Conservation (phyloP, 768 basidiomycete species). For the Amanita molliuscula region DNA sequence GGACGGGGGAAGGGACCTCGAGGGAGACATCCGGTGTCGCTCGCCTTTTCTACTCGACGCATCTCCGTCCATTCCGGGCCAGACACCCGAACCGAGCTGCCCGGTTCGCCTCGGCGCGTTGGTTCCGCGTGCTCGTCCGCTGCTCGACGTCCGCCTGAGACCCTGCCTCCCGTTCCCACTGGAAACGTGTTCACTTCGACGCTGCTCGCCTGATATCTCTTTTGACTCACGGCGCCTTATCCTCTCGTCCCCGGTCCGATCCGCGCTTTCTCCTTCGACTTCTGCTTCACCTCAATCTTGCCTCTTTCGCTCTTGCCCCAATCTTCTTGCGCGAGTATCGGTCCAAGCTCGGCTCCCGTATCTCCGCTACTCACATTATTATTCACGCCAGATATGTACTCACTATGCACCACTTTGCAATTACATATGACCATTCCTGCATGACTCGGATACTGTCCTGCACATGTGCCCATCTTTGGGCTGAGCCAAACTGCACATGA, state of each 20-base stretch:
- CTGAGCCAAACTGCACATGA: neutral
- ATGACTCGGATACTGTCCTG: neutral
- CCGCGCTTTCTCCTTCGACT: neutral
- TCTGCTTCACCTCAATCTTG: neutral
- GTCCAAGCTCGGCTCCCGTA: neutral
- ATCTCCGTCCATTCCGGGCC: slow-evolving; percentile 4
- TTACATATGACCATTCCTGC: neutral
- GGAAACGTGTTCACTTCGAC: neutral
- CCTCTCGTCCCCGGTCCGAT: slow-evolving; percentile 2
- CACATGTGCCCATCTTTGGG: neutral
- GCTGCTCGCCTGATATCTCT: too few species aligned
- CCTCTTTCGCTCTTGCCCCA: neutral
- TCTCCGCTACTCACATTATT: neutral
- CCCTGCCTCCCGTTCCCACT: slow-evolving; percentile 1
- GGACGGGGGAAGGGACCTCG: slow-evolving; percentile 7
- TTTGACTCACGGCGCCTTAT: too few species aligned
- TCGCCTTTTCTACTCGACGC: neutral
- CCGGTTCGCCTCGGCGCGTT: slow-evolving; percentile 1
- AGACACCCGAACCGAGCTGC: neutral
- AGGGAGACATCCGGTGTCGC: neutral
- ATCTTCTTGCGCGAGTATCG: neutral
- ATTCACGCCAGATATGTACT: neutral
- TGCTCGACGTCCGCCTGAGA: neutral
- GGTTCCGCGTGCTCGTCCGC: slow-evolving; percentile 4
- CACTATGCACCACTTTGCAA: too few species aligned